A percentile compares a stretch with the other conserved stretches of the same genome.
phyloP scores from a whole-genome alignment of 768 basidiomycete genomes.

The Lyophyllum shimeji region DNA sequence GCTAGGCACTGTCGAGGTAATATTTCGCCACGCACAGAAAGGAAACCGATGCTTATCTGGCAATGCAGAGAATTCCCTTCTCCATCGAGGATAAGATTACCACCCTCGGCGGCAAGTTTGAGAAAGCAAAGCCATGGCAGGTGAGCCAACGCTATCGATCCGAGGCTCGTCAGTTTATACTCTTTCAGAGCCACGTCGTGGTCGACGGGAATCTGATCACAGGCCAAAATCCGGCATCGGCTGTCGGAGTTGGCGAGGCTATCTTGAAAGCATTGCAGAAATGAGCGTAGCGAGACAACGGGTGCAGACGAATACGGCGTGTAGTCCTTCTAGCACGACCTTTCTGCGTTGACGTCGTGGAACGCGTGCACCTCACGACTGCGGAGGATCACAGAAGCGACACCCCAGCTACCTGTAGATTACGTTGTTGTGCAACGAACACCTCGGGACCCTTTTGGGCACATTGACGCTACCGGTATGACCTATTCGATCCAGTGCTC shows the following conservation, averaged over 20 bases:
- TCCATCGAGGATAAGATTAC: slow-evolving; percentile 65
- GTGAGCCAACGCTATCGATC: slow-evolving; percentile 36
- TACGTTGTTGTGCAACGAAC: no score
- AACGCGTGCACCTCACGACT: no score
- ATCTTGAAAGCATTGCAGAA: slow-evolving; percentile 50
- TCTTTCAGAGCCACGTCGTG: slow-evolving; percentile 46
- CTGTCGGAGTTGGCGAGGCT: slow-evolving; percentile 53
- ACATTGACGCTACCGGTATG: no score
- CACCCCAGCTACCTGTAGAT: no score
- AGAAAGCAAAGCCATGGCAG: slow-evolving; percentile 55
- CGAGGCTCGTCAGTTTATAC: not conserved
- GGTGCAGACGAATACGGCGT: no score
- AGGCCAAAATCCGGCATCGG: slow-evolving; percentile 76
- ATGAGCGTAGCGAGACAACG: not conserved
- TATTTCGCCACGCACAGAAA: slow-evolving; percentile 1
- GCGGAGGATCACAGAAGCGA: no score
- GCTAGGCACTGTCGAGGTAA: slow-evolving; percentile 42
- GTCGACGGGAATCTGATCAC: slow-evolving; percentile 62
- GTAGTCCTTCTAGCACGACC: no score
- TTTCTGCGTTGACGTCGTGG: no score
- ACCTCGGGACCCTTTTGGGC: no score
- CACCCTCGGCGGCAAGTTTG: slow-evolving; percentile 62
- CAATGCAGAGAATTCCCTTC: slow-evolving; percentile 60
- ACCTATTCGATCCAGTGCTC: no score
- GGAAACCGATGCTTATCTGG: not conserved